These are phyloP conservation scores for Huntiella bhutanensis DNA, from an alignment of 2,329 filamentous ascomycete species.

Conservation along the genomic window DNA sequence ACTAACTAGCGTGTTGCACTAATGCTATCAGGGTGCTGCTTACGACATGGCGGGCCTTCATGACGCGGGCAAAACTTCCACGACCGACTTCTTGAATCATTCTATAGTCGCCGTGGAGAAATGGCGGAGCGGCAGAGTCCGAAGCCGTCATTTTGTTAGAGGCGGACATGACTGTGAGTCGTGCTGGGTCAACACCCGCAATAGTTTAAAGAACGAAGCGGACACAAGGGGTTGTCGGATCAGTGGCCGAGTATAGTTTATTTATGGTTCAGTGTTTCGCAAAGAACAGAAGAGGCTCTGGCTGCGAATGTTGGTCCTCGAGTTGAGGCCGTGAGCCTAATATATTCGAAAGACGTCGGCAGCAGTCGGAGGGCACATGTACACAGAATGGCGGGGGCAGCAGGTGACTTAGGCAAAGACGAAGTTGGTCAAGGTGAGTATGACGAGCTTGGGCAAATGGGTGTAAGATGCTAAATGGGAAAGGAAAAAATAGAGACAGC, in stretches of 20 bases:
- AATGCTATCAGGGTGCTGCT: not conserved
- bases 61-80: conserved; percentile 11
- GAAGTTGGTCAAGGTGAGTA: not conserved
- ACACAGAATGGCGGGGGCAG: conserved; percentile 14
- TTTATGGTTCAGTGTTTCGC: too few relatives aligned
- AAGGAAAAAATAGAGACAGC: too few relatives aligned
- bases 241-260: not conserved
- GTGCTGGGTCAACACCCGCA: conserved; percentile 5
- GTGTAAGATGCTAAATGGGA: too few relatives aligned
- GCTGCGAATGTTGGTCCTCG: conserved; percentile 5
- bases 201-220: not conserved
- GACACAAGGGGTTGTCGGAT: too few relatives aligned
- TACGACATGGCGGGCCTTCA: conserved; percentile 10
- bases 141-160: conserved; percentile 11
- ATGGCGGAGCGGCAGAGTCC: conserved; percentile 6
- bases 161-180: conserved; percentile 5
- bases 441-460: not conserved
- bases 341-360: conserved; percentile 20
- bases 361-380: conserved; percentile 21
- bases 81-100: conserved; percentile 10
- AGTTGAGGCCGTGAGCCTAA: conserved; percentile 20
- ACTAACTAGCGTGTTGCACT: not conserved
- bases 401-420: not conserved
- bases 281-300: too few relatives aligned
- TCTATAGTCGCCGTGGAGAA: conserved; percentile 8